Base-by-base conservation (phyloP, 108 stramenopile species). In the Parmales sp. region DNA sequence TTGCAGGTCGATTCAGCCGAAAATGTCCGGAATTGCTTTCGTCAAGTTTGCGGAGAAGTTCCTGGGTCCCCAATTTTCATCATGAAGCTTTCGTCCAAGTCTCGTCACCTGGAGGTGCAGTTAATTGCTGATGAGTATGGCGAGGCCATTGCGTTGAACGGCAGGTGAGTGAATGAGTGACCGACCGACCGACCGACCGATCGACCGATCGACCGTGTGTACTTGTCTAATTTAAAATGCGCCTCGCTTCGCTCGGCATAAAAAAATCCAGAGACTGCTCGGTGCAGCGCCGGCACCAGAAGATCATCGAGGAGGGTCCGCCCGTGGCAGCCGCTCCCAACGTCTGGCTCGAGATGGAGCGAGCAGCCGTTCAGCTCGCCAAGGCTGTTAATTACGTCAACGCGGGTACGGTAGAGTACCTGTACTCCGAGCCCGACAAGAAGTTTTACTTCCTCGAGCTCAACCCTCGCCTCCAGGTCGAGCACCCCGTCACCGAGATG, bases 401-500 rank as follows among this genome's bases (percentile, higher is more conserved):
- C 80, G 96, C 98, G 6, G 98, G 98, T 19, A 99, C 98, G 0
- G 96, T 99, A 23, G 98, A 99, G 85, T 99, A 98, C 79, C 80
- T 99, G 29, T 99, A 93, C 80, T 86, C 89, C 0, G 92, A 95
- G 71, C 48, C 79, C 3, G 86, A 90, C 69, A 70, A 86, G 63
- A 89, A 92, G 71, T 99, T 97, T 70, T 96, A 88, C 76, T 98
- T 99, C 75, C 80, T 99, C 73, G 98, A 99, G 79, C 82, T 99
- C 66, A 99, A 99, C 76, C 98, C 98, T 0, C 79, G 92, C 44
- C 72, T 98, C 63, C 96, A 99, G 79, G 98, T 99, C 60, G 98
- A 99, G 79, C 98, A 99, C 85, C 97, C 97, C 5, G 97, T 98
- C n/a, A 99, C 98, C 2, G 98, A 99, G 82, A 97, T 96, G 90